Percentiles rank a stretch among this genome's conserved stretches.
phyloP scores from a whole-genome alignment of 148 eudicot species.

The Fallopia convolvulus region DNA sequence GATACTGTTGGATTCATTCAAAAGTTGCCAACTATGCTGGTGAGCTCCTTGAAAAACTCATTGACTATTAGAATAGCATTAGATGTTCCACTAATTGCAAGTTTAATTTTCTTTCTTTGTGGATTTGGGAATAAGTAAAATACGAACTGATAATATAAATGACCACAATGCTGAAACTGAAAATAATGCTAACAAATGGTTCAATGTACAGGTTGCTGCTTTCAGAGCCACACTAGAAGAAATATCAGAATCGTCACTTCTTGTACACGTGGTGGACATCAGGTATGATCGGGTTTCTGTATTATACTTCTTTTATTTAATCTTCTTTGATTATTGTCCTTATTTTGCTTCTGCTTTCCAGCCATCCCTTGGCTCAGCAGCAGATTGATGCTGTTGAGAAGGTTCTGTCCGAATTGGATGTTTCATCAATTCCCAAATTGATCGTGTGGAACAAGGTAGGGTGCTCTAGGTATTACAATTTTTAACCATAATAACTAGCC shows the following conservation, averaged over 20 bases:
- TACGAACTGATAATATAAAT: background rate
- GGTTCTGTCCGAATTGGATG: constrained; percentile 74
- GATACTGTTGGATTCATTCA: constrained; percentile 99
- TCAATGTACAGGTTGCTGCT: constrained; percentile 78
- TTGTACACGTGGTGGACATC: constrained; percentile 92
- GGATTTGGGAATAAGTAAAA: background rate
- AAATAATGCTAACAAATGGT: constrained; percentile 1
- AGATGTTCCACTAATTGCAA: background rate
- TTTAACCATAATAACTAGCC: background rate
- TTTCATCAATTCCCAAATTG: constrained; percentile 64
- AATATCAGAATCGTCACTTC: constrained; percentile 82
- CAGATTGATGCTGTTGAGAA: constrained; percentile 82
- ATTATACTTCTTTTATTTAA: background rate
- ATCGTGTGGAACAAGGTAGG: constrained; percentile 91
- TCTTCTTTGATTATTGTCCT: constrained; percentile 9
- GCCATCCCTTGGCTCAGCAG: constrained; percentile 88
- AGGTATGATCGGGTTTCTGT: constrained; percentile 35
- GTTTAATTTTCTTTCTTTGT: background rate
- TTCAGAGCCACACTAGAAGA: constrained; percentile 98
- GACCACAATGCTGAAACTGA: background rate
- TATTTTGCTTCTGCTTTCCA: constrained; percentile 22
- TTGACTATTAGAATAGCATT: background rate
- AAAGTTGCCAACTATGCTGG: constrained; percentile 84
- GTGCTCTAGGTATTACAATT: background rate
- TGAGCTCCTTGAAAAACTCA: constrained; percentile 22